These are phyloP conservation scores for Chlorella variabilis DNA, from an alignment of 163 green algal species.

Conservation along the genomic window DNA sequence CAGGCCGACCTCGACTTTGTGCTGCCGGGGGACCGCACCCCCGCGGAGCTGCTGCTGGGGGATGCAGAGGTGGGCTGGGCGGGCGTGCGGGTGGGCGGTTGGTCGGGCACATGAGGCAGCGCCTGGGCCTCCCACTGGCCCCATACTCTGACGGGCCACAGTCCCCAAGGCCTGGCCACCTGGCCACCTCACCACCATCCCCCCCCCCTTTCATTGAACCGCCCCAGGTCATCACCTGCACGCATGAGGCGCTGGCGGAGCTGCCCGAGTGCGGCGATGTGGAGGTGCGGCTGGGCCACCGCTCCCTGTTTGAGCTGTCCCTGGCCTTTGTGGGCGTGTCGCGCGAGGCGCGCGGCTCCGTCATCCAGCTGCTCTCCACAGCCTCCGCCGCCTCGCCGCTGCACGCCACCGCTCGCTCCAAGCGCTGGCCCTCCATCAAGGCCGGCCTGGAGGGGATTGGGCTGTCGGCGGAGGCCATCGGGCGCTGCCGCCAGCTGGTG, in stretches of 20 bases:
- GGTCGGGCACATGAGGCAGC: neutral
- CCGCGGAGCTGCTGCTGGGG: conserved; percentile 61
- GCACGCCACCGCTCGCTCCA: conserved; percentile 40
- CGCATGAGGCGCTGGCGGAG: conserved; percentile 63
- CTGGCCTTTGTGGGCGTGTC: conserved; percentile 46
- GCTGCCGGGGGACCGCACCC: conserved; percentile 28
- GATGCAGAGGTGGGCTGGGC: conserved; percentile 64
- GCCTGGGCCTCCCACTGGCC: too few relatives aligned
- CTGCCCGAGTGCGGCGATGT: conserved; percentile 59
- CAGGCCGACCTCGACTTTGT: conserved; percentile 81
- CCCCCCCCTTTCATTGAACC: neutral
- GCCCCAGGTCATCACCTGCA: conserved; percentile 41
- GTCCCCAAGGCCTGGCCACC: too few relatives aligned
- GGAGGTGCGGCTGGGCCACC: conserved; percentile 81
- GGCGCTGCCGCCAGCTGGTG: conserved; percentile 63
- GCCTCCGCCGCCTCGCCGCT: conserved; percentile 48
- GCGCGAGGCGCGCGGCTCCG: conserved; percentile 41
- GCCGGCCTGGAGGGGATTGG: conserved; percentile 72
- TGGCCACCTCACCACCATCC: neutral
- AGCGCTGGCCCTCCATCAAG: conserved; percentile 62
- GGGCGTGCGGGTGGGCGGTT: neutral
- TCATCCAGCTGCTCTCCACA: conserved; percentile 57
- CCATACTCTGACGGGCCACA: too few relatives aligned
- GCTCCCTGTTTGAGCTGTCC: conserved; percentile 52
- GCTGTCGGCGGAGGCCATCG: conserved; percentile 51